A percentile compares a stretch with the other conserved stretches of the same genome.
phyloP scores from a whole-genome alignment of 768 basidiomycete genomes.

The Asterophora parasitica region DNA sequence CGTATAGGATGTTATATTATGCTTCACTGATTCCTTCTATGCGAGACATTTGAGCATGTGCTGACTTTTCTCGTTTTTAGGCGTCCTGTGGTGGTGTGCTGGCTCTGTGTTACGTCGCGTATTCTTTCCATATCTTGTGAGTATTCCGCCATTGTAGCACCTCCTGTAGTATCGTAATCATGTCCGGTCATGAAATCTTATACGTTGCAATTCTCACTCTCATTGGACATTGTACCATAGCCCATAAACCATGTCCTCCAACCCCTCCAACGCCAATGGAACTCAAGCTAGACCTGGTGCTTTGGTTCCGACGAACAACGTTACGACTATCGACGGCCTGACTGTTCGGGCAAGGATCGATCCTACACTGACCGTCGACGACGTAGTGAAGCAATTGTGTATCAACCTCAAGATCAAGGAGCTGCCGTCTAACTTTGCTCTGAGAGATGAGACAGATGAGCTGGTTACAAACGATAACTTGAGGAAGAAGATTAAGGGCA shows the following conservation, averaged over 20 bases:
- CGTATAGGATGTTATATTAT: constrained; percentile 35
- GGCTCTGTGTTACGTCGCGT: background rate
- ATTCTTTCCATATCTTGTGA: background rate
- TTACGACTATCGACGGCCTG: constrained; percentile 69
- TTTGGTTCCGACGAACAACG: constrained; percentile 79
- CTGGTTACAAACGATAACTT: constrained; percentile 87
- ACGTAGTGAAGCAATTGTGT: constrained; percentile 81
- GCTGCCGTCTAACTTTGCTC: constrained; percentile 63
- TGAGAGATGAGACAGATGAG: constrained; percentile 80
- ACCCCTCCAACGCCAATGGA: constrained; percentile 33
- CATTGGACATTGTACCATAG: constrained; percentile 6
- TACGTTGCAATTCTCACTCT: background rate
- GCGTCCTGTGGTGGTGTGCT: background rate
- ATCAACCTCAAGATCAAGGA: constrained; percentile 77
- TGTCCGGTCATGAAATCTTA: background rate
- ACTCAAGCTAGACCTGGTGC: constrained; percentile 36
- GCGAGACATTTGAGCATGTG: background rate
- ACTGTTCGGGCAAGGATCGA: constrained; percentile 84
- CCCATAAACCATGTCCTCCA: constrained; percentile 14
- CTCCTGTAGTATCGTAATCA: constrained; percentile 1
- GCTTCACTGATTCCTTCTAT: constrained; percentile 37
- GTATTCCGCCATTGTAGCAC: background rate
- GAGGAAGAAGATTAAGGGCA: constrained; percentile 73
- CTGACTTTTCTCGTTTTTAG: constrained; percentile 5
- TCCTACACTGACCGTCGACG: constrained; percentile 75